Evolutionary conservation across 108 stramenopile genomes (phyloP).

Genomic region (Epithemia pelagica): DNA sequence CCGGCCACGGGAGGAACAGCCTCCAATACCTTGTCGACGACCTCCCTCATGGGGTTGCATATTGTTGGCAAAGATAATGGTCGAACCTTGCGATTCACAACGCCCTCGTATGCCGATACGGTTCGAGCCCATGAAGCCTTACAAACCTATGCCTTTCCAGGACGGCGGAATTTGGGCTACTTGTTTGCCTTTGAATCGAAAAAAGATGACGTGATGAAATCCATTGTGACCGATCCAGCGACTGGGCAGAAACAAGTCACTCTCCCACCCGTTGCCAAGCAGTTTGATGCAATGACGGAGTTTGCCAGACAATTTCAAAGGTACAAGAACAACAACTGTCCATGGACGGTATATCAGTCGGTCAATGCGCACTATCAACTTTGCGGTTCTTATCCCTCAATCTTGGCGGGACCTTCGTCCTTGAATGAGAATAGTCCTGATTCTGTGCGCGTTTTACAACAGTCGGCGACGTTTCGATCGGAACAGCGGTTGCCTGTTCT

Average conservation of each 20-base stretch:
- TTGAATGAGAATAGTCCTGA: constrained; percentile 45
- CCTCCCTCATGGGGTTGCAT: constrained; percentile 33
- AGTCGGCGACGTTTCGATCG: constrained; percentile 76
- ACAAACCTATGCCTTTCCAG: constrained; percentile 85
- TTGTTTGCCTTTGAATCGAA: constrained; percentile 87
- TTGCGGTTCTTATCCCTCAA: constrained; percentile 81
- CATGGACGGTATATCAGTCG: constrained; percentile 49
- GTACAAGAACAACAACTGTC: constrained; percentile 19
- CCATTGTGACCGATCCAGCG: constrained; percentile 22
- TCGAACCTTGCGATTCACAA: constrained; percentile 63
- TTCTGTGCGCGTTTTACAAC: constrained; percentile 46
- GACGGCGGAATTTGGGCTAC: constrained; percentile 77
- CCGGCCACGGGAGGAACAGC: background rate
- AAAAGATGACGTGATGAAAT: constrained; percentile 58
- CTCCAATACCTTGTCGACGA: constrained; percentile 17
- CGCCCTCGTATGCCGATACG: constrained; percentile 60
- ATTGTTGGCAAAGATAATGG: constrained; percentile 63
- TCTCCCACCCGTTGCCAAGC: constrained; percentile 42
- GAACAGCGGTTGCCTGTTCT: constrained; percentile 87
- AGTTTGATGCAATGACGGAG: constrained; percentile 66
- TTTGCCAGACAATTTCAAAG: constrained; percentile 42
- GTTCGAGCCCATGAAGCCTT: constrained; percentile 63
- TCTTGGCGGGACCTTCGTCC: constrained; percentile 82
- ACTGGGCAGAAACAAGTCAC: constrained; percentile 31
- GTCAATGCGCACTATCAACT: constrained; percentile 70